These are phyloP conservation scores for Clitocybe nebularis DNA, from an alignment of 1,284 basidiomycete genomes.

Conservation along the genomic window DNA sequence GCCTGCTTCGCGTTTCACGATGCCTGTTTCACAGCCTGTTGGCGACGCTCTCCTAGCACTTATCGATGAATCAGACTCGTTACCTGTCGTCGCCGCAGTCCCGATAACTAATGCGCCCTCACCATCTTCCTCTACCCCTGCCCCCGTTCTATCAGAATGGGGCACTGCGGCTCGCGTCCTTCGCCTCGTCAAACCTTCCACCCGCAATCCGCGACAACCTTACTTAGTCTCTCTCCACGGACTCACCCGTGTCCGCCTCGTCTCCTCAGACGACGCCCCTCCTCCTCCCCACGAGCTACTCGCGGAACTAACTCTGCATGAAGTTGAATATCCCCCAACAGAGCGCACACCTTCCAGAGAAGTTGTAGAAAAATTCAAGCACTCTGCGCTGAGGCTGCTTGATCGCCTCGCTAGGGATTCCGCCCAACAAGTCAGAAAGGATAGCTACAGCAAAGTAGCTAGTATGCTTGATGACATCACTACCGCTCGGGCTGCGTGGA, in stretches of 20 bases:
- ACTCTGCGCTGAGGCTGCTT: slow-evolving; percentile 58
- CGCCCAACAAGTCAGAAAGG: slow-evolving; percentile 49
- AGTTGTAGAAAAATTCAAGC: slow-evolving; percentile 59
- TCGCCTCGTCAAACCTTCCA: slow-evolving; percentile 54
- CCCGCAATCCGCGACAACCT: slow-evolving; percentile 40
- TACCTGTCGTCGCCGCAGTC: slow-evolving; percentile 63
- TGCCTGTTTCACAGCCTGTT: slow-evolving; percentile 52
- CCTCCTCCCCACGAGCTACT: slow-evolving; percentile 25
- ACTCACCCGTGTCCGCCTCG: slow-evolving; percentile 49
- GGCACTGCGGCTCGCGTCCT: slow-evolving; percentile 55
- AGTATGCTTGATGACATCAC: slow-evolving; percentile 63
- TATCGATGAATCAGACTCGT: slow-evolving; percentile 56
- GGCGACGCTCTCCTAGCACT: slow-evolving; percentile 59
- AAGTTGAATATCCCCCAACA: slow-evolving; percentile 48
- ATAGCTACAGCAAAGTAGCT: slow-evolving; percentile 62
- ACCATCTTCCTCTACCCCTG: slow-evolving; percentile 16
- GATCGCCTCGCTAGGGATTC: slow-evolving; percentile 64
- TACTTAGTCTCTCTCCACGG: slow-evolving; percentile 68
- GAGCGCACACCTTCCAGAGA: slow-evolving; percentile 48
- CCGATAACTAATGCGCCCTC: slow-evolving; percentile 46
- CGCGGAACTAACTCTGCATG: slow-evolving; percentile 34
- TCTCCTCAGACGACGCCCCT: slow-evolving; percentile 27
- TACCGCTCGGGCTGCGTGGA: slow-evolving; percentile 57
- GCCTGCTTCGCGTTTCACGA: slow-evolving; percentile 58
- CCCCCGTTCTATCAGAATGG: slow-evolving; percentile 33